Base-by-base conservation (phyloP, 192 early-diverging fungal species). In the Coemansia sp. region DNA sequence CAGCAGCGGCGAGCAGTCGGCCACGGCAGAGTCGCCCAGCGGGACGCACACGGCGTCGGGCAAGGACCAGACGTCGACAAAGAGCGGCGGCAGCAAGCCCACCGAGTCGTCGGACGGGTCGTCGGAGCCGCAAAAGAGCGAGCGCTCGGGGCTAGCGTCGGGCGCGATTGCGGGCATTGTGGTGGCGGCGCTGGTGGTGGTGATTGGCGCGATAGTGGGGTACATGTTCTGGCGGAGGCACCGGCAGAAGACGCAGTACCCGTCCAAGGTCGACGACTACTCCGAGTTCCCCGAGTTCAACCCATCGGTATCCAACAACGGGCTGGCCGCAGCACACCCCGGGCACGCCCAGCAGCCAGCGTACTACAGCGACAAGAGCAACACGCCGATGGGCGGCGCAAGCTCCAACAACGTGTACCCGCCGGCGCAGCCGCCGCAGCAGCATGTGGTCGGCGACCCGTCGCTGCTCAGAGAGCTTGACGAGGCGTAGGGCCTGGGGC, bases 181-280 rank as follows among this genome's bases (percentile, higher is more conserved):
- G 1, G 49, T 65, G 15, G 70, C 53, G 6, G 62, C 28, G 8
- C 28, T 62, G 6, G 50, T 62, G 0, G 14, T 65, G 38, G 39
- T 58, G 4, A 32, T 57, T 10, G 58, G 49, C 13, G 29, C 26
- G 0, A 35, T 61, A 0, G 20, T 55, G 3, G 64, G 58, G 13
- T 52, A 55, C 2, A 27, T 73, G 70, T 73, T 73, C 42, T 73
- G 70, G 70, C 58, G 70, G 24, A 55, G 70, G 6, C 63, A 67
- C 37, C 33, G 54, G 46, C 63, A 73, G 24, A 66, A 67, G 54
- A 46, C 64, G 3, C 52, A 58, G 54, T 64, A 58, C n/a, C 43
- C 64, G 11, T 25, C 53, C 3, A 73, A 73, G 46, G 39, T 61
- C 10, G 54, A 47, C 32, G 46, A 66, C 23, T 73, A 73, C 32